Evolutionary conservation across 306 rosid genomes (phyloP), one percentile per base, ranked within the genome.

Genomic region (Pterocarpus macrocarpus): DNA sequence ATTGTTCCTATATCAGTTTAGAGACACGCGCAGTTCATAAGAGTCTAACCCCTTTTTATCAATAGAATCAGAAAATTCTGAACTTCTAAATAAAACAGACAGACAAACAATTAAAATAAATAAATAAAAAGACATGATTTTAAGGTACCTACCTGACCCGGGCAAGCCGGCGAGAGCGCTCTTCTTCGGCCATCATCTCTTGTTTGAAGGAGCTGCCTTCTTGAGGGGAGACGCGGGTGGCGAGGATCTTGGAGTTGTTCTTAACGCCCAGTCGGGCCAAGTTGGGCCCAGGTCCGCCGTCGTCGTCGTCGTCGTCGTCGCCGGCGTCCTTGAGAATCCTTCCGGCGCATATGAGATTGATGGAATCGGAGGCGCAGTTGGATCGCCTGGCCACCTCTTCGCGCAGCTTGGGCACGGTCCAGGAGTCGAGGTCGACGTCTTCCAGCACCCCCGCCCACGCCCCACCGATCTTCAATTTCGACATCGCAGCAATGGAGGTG

Each of bases 381-480:
- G 95, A 92, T 76, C 97, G 97, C 71, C 73, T 83, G 5, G 97
- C 95, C 5, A 95, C 83, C 74, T 89, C 92, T 47, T 91, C 87
- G 33, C 94, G 84, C 80, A 95, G 64, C 73, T 78, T 85, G 39
- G 89, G 84, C 5, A 95, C 78, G 13, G 93, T 95, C 97, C 97
- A 92, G 15, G 49, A 17, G 5, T 88, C 91, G 33, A 92, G 85
- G 45, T 90, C 94, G 6, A 92, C 89, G 64, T 87, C 88, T 82
- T 90, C 97, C 8, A 95, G 30, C 14, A 90, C 84, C 28, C 99
- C 99, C 0, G 87, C 71, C 99, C 99, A 93, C 35, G 92, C 67
- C 7, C 99, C 99, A 53, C 91, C 95, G 69, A 95, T 84, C 92
- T 93, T 93, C 82, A 95, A 72, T 79, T 91, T 93, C 84, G 97